Percentiles rank a stretch among this genome's conserved stretches.
Conservation (phyloP, 148 eudicot genomes). For the Silene latifolia region DNA sequence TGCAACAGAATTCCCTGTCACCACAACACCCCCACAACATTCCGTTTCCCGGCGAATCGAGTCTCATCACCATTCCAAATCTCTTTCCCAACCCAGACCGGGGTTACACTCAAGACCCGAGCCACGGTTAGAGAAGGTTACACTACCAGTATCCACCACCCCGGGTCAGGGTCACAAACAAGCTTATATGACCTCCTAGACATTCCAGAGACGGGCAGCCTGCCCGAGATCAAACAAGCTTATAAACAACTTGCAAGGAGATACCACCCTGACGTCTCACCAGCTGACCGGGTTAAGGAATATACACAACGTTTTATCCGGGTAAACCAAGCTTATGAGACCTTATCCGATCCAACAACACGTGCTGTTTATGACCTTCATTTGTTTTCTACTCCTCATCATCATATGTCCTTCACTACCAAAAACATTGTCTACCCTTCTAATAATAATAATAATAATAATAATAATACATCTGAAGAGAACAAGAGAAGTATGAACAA, state of each 20-base stretch:
- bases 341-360: conserved; percentile 58
- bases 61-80: conserved; percentile 7
- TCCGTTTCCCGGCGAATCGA: conserved; percentile 10
- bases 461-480: conserved; percentile 45
- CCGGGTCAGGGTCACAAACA: conserved; percentile 23
- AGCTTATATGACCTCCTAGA: conserved; percentile 61
- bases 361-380: conserved; percentile 62
- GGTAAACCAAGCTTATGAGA: conserved; percentile 83
- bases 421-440: conserved; percentile 27
- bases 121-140: conserved; percentile 23
- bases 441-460: too few relatives aligned
- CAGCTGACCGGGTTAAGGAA: conserved; percentile 64
- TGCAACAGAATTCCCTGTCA: conserved; percentile 8
- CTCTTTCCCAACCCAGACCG: neutral
- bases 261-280: conserved; percentile 92
- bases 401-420: conserved; percentile 49
- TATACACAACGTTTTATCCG: conserved; percentile 57
- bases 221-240: conserved; percentile 72
- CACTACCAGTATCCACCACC: neutral
- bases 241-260: conserved; percentile 68
- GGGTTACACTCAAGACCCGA: conserved; percentile 14
- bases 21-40: conserved; percentile 16
- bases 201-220: conserved; percentile 37
- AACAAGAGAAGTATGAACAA: conserved; percentile 63
- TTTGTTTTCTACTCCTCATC: conserved; percentile 32